A percentile compares a stretch with the other conserved stretches of the same genome.
phyloP scores from a whole-genome alignment of 805 yeast genomes.

The Starmera pachycereana region DNA sequence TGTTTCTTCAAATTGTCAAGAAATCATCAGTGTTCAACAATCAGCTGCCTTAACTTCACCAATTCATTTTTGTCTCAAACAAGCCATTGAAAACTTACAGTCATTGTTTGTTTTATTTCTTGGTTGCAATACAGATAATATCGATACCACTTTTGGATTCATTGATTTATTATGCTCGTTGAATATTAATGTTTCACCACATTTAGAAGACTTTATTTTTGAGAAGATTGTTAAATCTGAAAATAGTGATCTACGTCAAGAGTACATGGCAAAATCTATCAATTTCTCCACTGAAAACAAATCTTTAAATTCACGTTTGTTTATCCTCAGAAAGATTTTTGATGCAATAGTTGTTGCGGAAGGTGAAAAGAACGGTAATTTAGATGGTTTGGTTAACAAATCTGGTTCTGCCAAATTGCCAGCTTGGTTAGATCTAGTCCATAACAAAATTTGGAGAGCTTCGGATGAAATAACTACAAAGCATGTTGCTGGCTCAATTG shows the following conservation, averaged over 20 bases:
- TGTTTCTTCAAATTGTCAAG: constrained; percentile 32
- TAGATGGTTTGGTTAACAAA: constrained; percentile 34
- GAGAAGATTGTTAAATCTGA: constrained; percentile 40
- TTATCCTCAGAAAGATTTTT: constrained; percentile 49
- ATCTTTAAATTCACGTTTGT: constrained; percentile 45
- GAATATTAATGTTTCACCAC: constrained; percentile 34
- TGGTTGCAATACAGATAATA: constrained; percentile 23
- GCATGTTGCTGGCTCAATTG: constrained; percentile 58
- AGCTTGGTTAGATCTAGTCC: constrained; percentile 57
- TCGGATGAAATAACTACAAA: constrained; percentile 39
- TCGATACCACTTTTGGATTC: constrained; percentile 28
- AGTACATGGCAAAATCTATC: constrained; percentile 41
- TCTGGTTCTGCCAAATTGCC: constrained; percentile 22
- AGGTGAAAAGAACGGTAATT: constrained; percentile 35
- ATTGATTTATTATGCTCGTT: constrained; percentile 34
- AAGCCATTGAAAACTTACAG: constrained; percentile 58
- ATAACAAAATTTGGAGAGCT: constrained; percentile 64
- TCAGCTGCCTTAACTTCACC: constrained; percentile 41
- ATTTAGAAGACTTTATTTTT: constrained; percentile 49
- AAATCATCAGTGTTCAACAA: constrained; percentile 31
- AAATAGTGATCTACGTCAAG: constrained; percentile 36
- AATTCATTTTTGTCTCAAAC: constrained; percentile 60
- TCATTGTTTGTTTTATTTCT: constrained; percentile 29
- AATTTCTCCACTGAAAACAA: constrained; percentile 37
- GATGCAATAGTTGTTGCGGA: constrained; percentile 59